Evolutionary conservation across 495 filamentous ascomycete species (phyloP).

Genomic region (Bombardia bombarda): DNA sequence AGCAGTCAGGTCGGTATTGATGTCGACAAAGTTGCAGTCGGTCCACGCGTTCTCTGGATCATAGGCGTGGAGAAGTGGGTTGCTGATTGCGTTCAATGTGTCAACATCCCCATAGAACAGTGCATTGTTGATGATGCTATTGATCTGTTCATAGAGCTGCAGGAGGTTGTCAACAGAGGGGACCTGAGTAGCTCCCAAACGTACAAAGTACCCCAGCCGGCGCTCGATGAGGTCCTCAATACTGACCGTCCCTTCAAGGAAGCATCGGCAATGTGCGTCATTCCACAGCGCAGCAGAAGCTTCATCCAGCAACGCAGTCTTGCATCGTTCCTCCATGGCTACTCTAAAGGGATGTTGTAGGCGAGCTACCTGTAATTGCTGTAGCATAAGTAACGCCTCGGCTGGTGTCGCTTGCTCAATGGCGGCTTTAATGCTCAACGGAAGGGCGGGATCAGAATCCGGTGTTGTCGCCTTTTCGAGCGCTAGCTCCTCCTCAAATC

Average conservation of each 20-base stretch:
- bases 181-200: slow-evolving; percentile 5
- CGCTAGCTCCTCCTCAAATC: slow-evolving; percentile 18
- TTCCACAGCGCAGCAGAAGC: slow-evolving; percentile 10
- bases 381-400: slow-evolving; percentile 13
- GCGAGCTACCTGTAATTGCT: slow-evolving; percentile 9
- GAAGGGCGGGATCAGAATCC: neutral
- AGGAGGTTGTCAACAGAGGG: slow-evolving; percentile 3
- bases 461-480: slow-evolving; percentile 3
- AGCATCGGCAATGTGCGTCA: slow-evolving; percentile 9
- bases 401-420: slow-evolving; percentile 14
- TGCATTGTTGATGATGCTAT: slow-evolving; percentile 2
- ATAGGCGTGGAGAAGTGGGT: slow-evolving; percentile 8
- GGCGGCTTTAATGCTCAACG: slow-evolving; percentile 11
- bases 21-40: slow-evolving; percentile 12
- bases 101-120: slow-evolving; percentile 10
- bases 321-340: slow-evolving; percentile 12
- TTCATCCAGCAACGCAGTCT: slow-evolving; percentile 7
- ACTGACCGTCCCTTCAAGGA: slow-evolving; percentile 6
- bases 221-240: slow-evolving; percentile 10
- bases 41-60: slow-evolving; percentile 4
- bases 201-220: slow-evolving; percentile 5
- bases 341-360: slow-evolving; percentile 8
- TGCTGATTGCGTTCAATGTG: slow-evolving; percentile 4
- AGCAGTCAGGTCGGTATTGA: slow-evolving; percentile 14
- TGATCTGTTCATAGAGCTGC: neutral